Evolutionary conservation across 1,284 basidiomycete species (phyloP).

Genomic region (Austroboletus niveus): DNA sequence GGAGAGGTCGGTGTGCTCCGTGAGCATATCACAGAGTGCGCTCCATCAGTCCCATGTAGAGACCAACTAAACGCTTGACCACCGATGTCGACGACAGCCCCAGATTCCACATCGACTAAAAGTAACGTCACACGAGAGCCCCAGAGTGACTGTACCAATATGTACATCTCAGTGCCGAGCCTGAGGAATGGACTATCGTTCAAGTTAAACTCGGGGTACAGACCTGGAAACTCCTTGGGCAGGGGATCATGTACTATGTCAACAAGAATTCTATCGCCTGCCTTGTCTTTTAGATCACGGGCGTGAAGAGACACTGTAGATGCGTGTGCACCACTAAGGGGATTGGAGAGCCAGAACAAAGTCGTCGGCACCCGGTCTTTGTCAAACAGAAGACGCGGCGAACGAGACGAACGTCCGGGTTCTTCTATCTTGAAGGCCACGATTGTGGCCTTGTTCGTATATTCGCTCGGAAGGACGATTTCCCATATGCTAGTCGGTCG

Average conservation of each 20-base stretch:
- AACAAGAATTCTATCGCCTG: slow-evolving; percentile 16
- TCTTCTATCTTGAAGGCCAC: slow-evolving; percentile 37
- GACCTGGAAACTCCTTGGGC: slow-evolving; percentile 53
- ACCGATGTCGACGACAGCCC: slow-evolving; percentile 39
- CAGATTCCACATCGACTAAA: slow-evolving; percentile 35
- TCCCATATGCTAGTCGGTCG: slow-evolving; percentile 59
- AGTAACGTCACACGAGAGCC: slow-evolving; percentile 51
- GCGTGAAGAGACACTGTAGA: slow-evolving; percentile 53
- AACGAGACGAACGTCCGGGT: slow-evolving; percentile 49
- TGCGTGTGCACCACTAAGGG: slow-evolving; percentile 58
- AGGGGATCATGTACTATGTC: slow-evolving; percentile 41
- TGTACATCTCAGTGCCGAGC: slow-evolving; percentile 22
- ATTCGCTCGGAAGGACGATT: slow-evolving; percentile 27
- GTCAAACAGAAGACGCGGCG: slow-evolving; percentile 47
- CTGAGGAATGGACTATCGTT: slow-evolving; percentile 44
- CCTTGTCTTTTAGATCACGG: slow-evolving; percentile 30
- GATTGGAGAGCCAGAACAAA: slow-evolving; percentile 57
- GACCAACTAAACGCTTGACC: slow-evolving; percentile 43
- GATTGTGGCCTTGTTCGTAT: background rate
- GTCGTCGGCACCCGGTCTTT: slow-evolving; percentile 20
- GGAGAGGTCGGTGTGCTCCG: slow-evolving; percentile 52
- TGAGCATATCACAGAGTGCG: slow-evolving; percentile 43
- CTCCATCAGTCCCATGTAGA: slow-evolving; percentile 53
- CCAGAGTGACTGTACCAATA: slow-evolving; percentile 52
- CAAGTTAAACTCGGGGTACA: slow-evolving; percentile 56